A percentile compares a stretch with the other conserved stretches of the same genome.
Conservation (phyloP, 1,284 basidiomycete genomes). For the Marasmius oreades region DNA sequence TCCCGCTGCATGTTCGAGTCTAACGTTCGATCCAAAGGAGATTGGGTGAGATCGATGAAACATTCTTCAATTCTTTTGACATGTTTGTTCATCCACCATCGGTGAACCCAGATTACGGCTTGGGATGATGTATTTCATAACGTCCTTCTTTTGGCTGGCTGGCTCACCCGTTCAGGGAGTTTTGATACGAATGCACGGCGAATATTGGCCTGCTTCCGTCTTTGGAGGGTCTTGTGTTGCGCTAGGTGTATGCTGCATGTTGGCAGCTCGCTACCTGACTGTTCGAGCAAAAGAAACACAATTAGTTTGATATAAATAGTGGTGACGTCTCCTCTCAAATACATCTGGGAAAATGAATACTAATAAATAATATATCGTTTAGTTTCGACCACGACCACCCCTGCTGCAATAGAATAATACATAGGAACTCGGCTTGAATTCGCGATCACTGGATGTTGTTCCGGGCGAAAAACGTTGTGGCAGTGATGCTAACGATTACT, state of each 20-base stretch:
- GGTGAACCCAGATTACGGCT: slow-evolving; percentile 13
- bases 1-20: slow-evolving; percentile 12
- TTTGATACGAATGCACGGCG: slow-evolving; percentile 12
- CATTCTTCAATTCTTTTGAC: background rate
- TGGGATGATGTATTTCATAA: slow-evolving; percentile 19
- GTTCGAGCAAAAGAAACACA: background rate
- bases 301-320: background rate
- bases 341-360: background rate
- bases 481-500: background rate
- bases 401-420: no score
- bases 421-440: background rate
- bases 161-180: slow-evolving; percentile 20
- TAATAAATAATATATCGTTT: background rate
- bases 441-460: background rate
- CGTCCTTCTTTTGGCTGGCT: slow-evolving; percentile 20
- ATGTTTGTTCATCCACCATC: background rate
- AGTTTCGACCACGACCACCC: background rate
- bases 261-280: slow-evolving; percentile 4
- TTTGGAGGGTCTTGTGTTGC: slow-evolving; percentile 16
- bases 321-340: background rate
- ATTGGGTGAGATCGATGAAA: slow-evolving; percentile 15
- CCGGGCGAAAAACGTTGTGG: background rate
- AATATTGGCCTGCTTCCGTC: slow-evolving; percentile 17
- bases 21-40: slow-evolving; percentile 12
- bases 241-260: slow-evolving; percentile 15